Base-by-base conservation (phyloP, 1,284 basidiomycete genomes). In the Fistulina hepatica region DNA sequence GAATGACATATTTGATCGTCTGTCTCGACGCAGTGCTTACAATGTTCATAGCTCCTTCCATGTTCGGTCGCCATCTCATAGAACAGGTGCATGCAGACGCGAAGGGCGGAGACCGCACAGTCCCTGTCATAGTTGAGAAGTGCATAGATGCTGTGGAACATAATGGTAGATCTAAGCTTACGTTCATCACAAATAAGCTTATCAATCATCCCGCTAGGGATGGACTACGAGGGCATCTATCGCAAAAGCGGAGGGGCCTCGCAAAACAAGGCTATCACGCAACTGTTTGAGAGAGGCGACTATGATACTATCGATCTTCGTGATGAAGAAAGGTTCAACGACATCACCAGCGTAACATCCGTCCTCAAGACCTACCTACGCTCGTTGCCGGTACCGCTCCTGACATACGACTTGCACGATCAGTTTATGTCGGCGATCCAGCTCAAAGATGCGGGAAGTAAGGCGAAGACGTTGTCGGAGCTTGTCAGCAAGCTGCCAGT, bases 341-440 rank as follows among this genome's bases (percentile, higher is more conserved):
- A 99, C 57, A 89, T 98, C 40, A 92, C 86, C 55, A 91, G 90
- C 42, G 80, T 97, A 50, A 98, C 95, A 0, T 94, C 91, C 15
- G 93, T 95, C 26, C 71, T 98, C 51, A 98, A 99, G 69, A 89
- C 83, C 28, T 98, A 97, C 63, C 91, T 99, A 74, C 79, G 94
- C 32, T 72, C 79, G 32, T 64, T 99, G 24, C 94, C 94, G 2
- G 73, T 83, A 41, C 95, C 95, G 2, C 65, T 99, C 26, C 65
- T 97, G 44, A 97, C 95, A 1, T 89, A 80, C 53, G 82, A 84
- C 42, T 70, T 97, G 16, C 93, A 98, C 50, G 90, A 95, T 49
- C 76, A 81, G 51, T 94, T 97, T 55, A 81, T 93, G 46, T 58
- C 70, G 22, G 81, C 86, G 15, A 71, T 84, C 48, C 73, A 71